phyloP scores from a whole-genome alignment of 306 rosid species.

The Nissolia schottii region DNA sequence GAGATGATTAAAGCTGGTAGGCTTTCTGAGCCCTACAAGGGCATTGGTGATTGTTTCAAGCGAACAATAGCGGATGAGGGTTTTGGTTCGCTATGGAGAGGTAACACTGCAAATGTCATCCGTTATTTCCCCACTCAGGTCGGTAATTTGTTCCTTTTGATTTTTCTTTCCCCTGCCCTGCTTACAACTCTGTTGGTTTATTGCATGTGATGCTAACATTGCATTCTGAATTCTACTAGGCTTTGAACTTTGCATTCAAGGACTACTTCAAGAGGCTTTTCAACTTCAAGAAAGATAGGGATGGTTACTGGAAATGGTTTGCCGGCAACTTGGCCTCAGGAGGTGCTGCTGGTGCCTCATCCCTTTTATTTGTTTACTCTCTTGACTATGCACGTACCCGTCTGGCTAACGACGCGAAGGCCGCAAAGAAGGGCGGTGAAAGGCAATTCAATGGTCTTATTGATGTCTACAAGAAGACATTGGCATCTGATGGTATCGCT shows the following conservation, averaged over 20 bases:
- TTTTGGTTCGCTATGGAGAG: conserved; percentile 63
- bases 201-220: conserved; percentile 2
- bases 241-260: conserved; percentile 83
- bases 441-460: conserved; percentile 76
- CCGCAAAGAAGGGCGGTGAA: conserved; percentile 91
- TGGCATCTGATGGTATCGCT: conserved; percentile 71
- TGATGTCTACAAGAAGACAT: conserved; percentile 78
- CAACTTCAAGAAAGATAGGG: conserved; percentile 79
- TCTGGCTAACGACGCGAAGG: conserved; percentile 68
- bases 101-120: conserved; percentile 85
- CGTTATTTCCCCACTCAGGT: conserved; percentile 81
- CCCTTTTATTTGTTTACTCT: conserved; percentile 67
- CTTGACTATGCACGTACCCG: conserved; percentile 88
- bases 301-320: conserved; percentile 93
- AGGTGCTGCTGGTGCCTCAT: conserved; percentile 89
- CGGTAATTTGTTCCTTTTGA: not conserved
- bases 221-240: conserved; percentile 37
- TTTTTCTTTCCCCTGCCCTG: not conserved
- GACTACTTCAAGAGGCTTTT: conserved; percentile 93
- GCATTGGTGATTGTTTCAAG: conserved; percentile 78
- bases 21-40: conserved; percentile 79
- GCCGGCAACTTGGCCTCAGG: conserved; percentile 87
- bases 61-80: conserved; percentile 68
- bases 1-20: conserved; percentile 82
- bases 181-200: not conserved